phyloP scores from a whole-genome alignment of 768 basidiomycete species.

The Podaxis sp. region DNA sequence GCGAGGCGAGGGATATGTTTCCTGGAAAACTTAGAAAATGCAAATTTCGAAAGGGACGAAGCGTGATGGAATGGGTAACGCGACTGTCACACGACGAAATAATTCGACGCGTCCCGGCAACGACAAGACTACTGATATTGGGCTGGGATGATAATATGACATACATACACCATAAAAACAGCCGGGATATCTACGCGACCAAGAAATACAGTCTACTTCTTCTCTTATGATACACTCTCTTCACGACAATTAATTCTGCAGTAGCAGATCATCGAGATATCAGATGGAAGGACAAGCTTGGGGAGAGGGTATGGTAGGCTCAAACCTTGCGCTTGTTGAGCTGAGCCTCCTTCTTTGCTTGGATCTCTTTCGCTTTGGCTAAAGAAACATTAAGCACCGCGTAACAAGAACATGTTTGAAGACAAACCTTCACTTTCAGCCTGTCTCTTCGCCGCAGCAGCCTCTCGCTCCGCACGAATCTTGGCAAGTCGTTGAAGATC shows the following conservation, averaged over 20 bases:
- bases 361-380: slow-evolving; percentile 68
- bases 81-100: background rate
- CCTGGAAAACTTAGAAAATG: background rate
- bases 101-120: background rate
- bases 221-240: background rate
- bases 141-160: background rate
- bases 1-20: background rate
- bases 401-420: background rate
- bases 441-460: slow-evolving; percentile 82
- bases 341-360: slow-evolving; percentile 58
- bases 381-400: background rate
- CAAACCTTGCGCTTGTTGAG: slow-evolving; percentile 25
- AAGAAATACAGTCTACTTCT: slow-evolving; percentile 4
- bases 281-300: background rate
- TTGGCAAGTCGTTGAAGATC: slow-evolving; percentile 85
- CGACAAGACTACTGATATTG: background rate
- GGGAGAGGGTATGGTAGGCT: background rate
- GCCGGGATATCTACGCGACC: background rate
- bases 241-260: background rate
- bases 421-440: slow-evolving; percentile 82
- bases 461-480: slow-evolving; percentile 87
- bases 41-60: background rate
- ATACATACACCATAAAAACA: slow-evolving; percentile 10
- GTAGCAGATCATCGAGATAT: background rate
- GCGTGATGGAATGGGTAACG: slow-evolving; percentile 1